Conservation (phyloP, 345 rosid genomes). For the Kernera saxatilis region DNA sequence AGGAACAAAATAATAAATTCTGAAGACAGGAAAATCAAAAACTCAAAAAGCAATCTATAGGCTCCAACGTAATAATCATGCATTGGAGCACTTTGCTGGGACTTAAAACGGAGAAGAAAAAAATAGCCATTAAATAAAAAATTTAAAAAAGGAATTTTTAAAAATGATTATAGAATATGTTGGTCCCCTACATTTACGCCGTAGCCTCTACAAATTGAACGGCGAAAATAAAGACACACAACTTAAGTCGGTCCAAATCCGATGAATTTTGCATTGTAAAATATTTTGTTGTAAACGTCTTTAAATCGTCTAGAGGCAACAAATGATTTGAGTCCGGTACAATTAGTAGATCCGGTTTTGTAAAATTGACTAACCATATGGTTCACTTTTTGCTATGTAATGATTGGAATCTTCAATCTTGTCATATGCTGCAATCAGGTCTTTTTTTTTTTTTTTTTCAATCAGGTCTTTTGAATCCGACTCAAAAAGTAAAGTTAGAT, state of each 20-base stretch:
- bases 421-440: neutral
- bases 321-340: neutral
- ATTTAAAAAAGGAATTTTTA: neutral
- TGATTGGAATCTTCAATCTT: neutral
- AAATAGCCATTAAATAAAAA: neutral
- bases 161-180: neutral
- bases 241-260: neutral
- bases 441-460: too few species aligned
- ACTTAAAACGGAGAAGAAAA: neutral
- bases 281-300: too few species aligned
- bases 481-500: too few species aligned
- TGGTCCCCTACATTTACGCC: conserved; percentile 17
- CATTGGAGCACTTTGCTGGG: conserved; percentile 19
- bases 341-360: neutral
- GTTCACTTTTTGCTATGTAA: neutral
- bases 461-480: conserved; percentile 12
- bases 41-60: neutral
- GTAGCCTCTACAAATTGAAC: conserved; percentile 19
- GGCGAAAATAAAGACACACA: neutral
- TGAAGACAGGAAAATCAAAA: neutral
- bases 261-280: neutral
- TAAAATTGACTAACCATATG: neutral
- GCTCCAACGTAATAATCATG: conserved; percentile 34
- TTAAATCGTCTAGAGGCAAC: too few species aligned
- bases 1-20: neutral